A percentile compares a stretch with the other conserved stretches of the same genome.
Conservation (phyloP, 345 rosid species). For the Eucalyptus sp. region DNA sequence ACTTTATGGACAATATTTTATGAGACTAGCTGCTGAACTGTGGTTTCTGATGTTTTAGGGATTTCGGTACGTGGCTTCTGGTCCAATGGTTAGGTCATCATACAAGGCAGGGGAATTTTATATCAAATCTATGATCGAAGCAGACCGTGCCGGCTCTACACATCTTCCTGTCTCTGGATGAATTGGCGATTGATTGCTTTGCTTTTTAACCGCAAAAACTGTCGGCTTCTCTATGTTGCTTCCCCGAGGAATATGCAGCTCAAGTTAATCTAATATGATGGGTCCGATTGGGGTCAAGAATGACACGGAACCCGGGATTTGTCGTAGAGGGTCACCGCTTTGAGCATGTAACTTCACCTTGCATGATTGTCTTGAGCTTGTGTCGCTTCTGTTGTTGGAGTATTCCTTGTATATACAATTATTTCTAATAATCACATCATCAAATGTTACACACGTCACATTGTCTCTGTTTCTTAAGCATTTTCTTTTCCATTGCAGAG, state of each 20-base stretch:
- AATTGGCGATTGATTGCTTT: neutral
- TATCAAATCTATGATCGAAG: conserved; percentile 94
- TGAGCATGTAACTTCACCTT: neutral
- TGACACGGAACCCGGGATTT: neutral
- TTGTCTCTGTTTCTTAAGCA: neutral
- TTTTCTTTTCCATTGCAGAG: neutral
- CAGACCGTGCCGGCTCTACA: conserved; percentile 59
- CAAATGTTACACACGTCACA: neutral
- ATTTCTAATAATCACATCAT: neutral
- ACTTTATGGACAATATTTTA: neutral
- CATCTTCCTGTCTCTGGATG: conserved; percentile 6
- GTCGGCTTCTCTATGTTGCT: neutral
- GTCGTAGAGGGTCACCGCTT: neutral
- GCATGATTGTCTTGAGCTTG: neutral
- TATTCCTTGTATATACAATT: neutral
- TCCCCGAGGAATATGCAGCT: neutral
- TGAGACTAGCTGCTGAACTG: neutral
- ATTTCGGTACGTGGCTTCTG: conserved; percentile 94
- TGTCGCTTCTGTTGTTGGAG: neutral
- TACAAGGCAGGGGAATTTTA: conserved; percentile 99
- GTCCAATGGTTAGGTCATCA: conserved; percentile 98
- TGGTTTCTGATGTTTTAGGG: conserved; percentile 41
- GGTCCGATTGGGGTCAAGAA: neutral
- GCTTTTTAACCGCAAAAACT: neutral
- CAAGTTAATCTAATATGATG: neutral